These are phyloP conservation scores for Macrolepiota albuminosa DNA, from an alignment of 768 basidiomycete species.

Conservation along the genomic window DNA sequence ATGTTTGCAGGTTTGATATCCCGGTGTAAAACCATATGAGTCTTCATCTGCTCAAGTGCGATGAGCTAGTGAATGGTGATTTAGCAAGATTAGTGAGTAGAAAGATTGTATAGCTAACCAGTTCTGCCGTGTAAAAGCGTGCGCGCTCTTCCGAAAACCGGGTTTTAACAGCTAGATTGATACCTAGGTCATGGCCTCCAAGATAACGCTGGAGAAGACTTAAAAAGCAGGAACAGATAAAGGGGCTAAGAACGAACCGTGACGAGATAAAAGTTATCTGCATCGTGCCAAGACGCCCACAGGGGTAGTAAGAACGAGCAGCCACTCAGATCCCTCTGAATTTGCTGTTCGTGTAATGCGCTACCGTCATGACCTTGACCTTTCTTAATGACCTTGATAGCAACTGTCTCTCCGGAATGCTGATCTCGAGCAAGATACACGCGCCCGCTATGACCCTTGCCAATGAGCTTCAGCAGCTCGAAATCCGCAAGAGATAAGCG, in stretches of 20 bases:
- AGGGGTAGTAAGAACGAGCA: conserved; percentile 3
- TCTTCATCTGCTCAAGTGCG: conserved; percentile 7
- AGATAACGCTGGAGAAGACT: conserved; percentile 3
- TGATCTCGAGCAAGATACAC: conserved; percentile 5
- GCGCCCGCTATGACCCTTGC: not conserved
- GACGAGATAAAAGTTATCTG: conserved; percentile 3
- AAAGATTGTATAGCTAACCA: not conserved
- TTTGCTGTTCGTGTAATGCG: not conserved
- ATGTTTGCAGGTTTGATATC: conserved; percentile 14
- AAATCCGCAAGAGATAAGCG: conserved; percentile 3
- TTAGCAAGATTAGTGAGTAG: not conserved
- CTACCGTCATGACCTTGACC: not conserved
- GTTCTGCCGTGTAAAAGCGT: not conserved
- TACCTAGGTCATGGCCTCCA: conserved; percentile 4
- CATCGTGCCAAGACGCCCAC: conserved; percentile 9
- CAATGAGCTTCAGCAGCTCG: conserved; percentile 2
- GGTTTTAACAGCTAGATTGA: not conserved
- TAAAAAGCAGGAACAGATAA: not conserved
- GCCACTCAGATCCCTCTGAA: not conserved
- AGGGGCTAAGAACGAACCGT: not conserved
- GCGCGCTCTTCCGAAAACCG: conserved; percentile 1
- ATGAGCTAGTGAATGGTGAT: conserved; percentile 35
- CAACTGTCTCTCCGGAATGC: not conserved
- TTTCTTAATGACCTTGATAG: conserved; percentile 10
- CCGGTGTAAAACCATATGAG: conserved; percentile 2